Conservation (phyloP, 2,329 filamentous ascomycete species). For the Colletotrichum caudatum region DNA sequence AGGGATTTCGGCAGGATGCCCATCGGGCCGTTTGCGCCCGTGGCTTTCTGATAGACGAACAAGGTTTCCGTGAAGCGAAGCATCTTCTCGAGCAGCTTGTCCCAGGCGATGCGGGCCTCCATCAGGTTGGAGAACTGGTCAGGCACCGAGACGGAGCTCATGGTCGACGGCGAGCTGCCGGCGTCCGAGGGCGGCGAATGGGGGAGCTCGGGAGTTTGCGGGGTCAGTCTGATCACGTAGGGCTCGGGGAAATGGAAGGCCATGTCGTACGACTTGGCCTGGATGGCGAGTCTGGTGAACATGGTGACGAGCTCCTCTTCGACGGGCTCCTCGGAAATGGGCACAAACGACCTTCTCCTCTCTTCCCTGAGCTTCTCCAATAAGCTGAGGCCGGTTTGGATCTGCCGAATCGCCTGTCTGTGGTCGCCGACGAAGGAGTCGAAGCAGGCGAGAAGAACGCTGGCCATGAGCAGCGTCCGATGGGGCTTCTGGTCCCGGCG, state of each 20-base stretch:
- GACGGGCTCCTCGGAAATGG: conserved; percentile 60
- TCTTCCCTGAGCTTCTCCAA: conserved; percentile 65
- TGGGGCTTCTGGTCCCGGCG: conserved; percentile 59
- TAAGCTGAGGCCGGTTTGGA: conserved; percentile 68
- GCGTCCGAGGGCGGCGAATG: conserved; percentile 58
- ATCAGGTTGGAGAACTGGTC: conserved; percentile 61
- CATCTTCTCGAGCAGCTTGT: conserved; percentile 67
- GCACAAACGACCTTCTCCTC: conserved; percentile 54
- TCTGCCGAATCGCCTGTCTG: conserved; percentile 70
- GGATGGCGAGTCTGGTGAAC: conserved; percentile 72
- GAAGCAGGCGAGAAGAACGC: conserved; percentile 74
- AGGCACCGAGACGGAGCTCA: conserved; percentile 55
- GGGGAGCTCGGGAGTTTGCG: conserved; percentile 51
- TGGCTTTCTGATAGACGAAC: conserved; percentile 54
- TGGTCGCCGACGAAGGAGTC: conserved; percentile 76
- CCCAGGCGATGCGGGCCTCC: conserved; percentile 69
- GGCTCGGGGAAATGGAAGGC: conserved; percentile 75
- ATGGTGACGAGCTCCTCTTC: conserved; percentile 72
- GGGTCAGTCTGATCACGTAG: conserved; percentile 67
- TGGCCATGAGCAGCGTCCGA: conserved; percentile 71
- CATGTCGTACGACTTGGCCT: conserved; percentile 77
- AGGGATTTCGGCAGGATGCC: conserved; percentile 63
- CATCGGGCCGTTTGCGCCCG: conserved; percentile 63
- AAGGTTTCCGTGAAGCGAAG: conserved; percentile 70
- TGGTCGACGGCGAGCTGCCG: conserved; percentile 55